These are phyloP conservation scores for Mollisia scopiformis DNA, from an alignment of 2,329 filamentous ascomycete genomes.

Conservation along the genomic window DNA sequence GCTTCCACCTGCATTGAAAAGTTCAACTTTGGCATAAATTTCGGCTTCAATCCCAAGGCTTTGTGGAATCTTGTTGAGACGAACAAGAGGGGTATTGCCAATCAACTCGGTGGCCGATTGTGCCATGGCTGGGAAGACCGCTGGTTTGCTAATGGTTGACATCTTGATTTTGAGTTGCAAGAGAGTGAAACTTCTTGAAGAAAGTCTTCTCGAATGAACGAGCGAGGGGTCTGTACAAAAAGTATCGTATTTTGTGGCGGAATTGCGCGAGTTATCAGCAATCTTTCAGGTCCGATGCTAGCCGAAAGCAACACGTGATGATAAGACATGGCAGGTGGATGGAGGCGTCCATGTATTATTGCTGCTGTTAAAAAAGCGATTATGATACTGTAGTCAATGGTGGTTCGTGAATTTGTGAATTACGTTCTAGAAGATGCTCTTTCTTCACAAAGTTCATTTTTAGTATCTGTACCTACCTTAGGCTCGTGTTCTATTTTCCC, in stretches of 20 bases:
- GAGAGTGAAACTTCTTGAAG: background rate
- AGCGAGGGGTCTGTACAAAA: background rate
- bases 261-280: background rate
- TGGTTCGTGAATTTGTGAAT: too few species aligned
- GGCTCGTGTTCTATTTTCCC: too few species aligned
- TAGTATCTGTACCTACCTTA: too few species aligned
- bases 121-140: slow-evolving; percentile 36
- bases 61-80: slow-evolving; percentile 89
- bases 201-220: background rate
- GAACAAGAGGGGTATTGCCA: slow-evolving; percentile 93
- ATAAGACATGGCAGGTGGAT: too few species aligned
- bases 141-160: slow-evolving; percentile 31
- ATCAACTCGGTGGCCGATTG: slow-evolving; percentile 83
- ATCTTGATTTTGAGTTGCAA: slow-evolving; percentile 6
- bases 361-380: too few species aligned
- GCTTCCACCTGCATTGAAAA: slow-evolving; percentile 92
- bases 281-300: too few species aligned
- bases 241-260: background rate
- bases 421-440: too few species aligned
- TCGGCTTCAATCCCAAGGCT: slow-evolving; percentile 87
- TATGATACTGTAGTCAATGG: too few species aligned
- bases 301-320: background rate
- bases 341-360: too few species aligned
- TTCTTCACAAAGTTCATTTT: background rate
- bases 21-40: slow-evolving; percentile 89